Base-by-base conservation (phyloP, 176 grass and related monocot genomes). In the Pontederia paniculata region DNA sequence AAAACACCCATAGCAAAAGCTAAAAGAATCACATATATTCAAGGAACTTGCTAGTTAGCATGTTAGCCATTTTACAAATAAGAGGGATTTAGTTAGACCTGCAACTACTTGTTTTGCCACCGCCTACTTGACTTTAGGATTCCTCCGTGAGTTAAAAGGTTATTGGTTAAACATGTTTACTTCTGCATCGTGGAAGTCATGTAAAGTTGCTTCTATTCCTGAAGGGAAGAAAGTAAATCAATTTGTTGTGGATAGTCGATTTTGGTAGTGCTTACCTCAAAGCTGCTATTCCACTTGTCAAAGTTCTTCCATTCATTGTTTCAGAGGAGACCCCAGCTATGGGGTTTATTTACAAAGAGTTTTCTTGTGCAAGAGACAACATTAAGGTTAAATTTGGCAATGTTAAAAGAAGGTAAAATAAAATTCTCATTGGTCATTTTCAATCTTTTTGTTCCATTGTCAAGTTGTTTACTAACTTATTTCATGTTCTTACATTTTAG, bases 321-420 rank as follows among this genome's bases (percentile, higher is more conserved):
- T 15, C 20, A 16, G 44, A 18, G 16, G 44, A 20, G 7, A 8
- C 2, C n/a, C n/a, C n/a, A n/a, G n/a, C 57, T 11, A 60, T n/a
- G n/a, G n/a, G n/a, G n/a, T n/a, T n/a, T n/a, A n/a, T n/a, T n/a
- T n/a, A n/a, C n/a, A n/a, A n/a, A 19, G 41, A n/a, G 57, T 9
- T 60, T 60, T 44, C 44, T 44, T 60, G 21, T 60, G 16, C n/a
- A 44, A 15, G 57, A 11, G n/a, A 60, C 44, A 53, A 18, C 9
- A 53, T 53, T 8, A 15, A 53, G 19, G 14, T 16, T 8, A 53
- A 53, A 9, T 53, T 53, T 18, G 19, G 19, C 2, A 53, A 53
- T 17, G 8, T 52, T 52, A n/a, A 52, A 52, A 52, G 18, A 52
- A 20, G 3, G 8, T 52, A 15, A 52, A 15, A 17, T 52, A n/a